Percentiles rank a stretch among this genome's conserved stretches.
phyloP scores from a whole-genome alignment of 1,284 basidiomycete genomes.

The Ustilago hordei region DNA sequence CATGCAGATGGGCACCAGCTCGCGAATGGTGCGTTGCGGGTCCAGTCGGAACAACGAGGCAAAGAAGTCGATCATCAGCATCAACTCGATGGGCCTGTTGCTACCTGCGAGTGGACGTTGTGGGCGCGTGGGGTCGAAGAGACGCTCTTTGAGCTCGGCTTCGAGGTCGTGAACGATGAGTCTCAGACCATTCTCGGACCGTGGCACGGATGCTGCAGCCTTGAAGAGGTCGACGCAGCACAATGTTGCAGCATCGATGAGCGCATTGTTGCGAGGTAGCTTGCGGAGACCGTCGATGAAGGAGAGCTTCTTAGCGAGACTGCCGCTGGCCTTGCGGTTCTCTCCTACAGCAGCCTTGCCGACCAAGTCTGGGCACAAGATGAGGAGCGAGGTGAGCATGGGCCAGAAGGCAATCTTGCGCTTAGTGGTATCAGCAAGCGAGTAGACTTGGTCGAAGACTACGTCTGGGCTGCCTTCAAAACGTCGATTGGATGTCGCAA shows the following conservation, averaged over 20 bases:
- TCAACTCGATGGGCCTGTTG: slow-evolving; percentile 58
- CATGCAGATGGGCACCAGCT: slow-evolving; percentile 59
- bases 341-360: slow-evolving; percentile 71
- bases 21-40: slow-evolving; percentile 52
- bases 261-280: slow-evolving; percentile 57
- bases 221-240: slow-evolving; percentile 85
- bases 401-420: slow-evolving; percentile 81
- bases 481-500: slow-evolving; percentile 72
- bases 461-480: slow-evolving; percentile 68
- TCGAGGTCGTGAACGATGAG: slow-evolving; percentile 73
- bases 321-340: slow-evolving; percentile 60
- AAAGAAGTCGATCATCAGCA: slow-evolving; percentile 64
- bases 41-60: slow-evolving; percentile 66
- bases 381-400: slow-evolving; percentile 80
- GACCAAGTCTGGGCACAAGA: slow-evolving; percentile 82
- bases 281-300: slow-evolving; percentile 71
- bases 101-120: slow-evolving; percentile 46
- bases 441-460: slow-evolving; percentile 67
- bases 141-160: slow-evolving; percentile 56
- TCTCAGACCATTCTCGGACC: slow-evolving; percentile 76
- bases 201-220: slow-evolving; percentile 78
- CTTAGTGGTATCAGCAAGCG: slow-evolving; percentile 71
- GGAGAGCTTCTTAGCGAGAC: slow-evolving; percentile 70
- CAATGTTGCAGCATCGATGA: slow-evolving; percentile 77
- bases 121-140: slow-evolving; percentile 61